A percentile compares a stretch with the other conserved stretches of the same genome.
phyloP scores from a whole-genome alignment of 163 green algal genomes.

The Volvox carteri region DNA sequence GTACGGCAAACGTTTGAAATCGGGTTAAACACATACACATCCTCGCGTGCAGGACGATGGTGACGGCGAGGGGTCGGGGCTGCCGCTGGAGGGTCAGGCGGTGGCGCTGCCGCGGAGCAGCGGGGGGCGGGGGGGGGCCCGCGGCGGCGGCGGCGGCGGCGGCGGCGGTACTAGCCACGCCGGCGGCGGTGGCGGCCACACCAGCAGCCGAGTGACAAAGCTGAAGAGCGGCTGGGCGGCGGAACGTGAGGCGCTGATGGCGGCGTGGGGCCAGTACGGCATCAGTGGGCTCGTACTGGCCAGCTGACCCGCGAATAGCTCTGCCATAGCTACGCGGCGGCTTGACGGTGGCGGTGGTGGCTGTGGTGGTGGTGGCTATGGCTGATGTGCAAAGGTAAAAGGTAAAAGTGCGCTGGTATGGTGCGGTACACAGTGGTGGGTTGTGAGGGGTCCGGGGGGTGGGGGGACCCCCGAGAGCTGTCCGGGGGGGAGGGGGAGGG shows the following conservation, averaged over 20 bases:
- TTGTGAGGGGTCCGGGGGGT: no score
- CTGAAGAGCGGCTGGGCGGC: conserved; percentile 53
- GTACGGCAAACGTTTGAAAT: no score
- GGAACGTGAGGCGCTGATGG: conserved; percentile 52
- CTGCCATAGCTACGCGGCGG: no score
- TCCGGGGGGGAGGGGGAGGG: no score
- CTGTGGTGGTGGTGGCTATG: no score
- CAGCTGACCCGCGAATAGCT: no score
- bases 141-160: conserved; percentile 10
- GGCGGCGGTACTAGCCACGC: background rate
- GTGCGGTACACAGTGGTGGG: no score
- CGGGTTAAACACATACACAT: background rate
- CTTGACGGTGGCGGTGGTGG: no score
- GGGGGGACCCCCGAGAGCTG: no score
- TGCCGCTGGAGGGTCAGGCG: conserved; percentile 47
- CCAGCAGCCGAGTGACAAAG: background rate
- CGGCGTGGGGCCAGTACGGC: conserved; percentile 43
- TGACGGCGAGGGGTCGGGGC: background rate
- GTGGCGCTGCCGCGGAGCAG: conserved; percentile 2
- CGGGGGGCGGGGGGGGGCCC: background rate
- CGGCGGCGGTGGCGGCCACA: no score
- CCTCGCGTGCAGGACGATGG: background rate
- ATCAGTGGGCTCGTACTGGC: conserved; percentile 44
- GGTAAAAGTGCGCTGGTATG: no score
- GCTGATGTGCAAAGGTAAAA: no score